A percentile compares a stretch with the other conserved stretches of the same genome.
Evolutionary conservation across 2,329 filamentous ascomycete genomes (phyloP).

Genomic region (Sporothrix curviconia): DNA sequence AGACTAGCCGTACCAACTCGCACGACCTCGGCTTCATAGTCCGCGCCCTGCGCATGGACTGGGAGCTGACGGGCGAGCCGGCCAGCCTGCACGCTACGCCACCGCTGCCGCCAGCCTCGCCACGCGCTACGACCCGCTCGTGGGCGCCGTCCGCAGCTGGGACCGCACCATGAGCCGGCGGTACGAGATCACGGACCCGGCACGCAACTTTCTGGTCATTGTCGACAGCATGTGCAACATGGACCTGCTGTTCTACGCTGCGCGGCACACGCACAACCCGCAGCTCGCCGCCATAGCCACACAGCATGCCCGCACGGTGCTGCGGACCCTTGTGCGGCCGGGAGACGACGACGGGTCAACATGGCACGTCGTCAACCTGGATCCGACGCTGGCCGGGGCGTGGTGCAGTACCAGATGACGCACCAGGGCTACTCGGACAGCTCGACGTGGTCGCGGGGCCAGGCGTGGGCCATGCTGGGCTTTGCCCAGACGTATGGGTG

Average conservation of each 20-base stretch:
- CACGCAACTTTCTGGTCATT: slow-evolving; percentile 34
- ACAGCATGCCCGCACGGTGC: slow-evolving; percentile 35
- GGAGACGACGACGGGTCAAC: slow-evolving; percentile 34
- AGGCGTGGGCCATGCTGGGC: slow-evolving; percentile 46
- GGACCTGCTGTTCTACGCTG: slow-evolving; percentile 32
- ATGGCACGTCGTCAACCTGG: slow-evolving; percentile 43
- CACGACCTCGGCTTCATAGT: slow-evolving; percentile 49
- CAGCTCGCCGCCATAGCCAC: slow-evolving; percentile 26
- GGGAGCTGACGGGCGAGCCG: slow-evolving; percentile 7
- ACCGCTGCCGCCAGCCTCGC: slow-evolving; percentile 37
- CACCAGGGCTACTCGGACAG: slow-evolving; percentile 40
- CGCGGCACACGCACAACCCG: slow-evolving; percentile 25
- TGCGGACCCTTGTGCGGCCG: slow-evolving; percentile 34
- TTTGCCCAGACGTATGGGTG: slow-evolving; percentile 44
- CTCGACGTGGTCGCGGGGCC: slow-evolving; percentile 46
- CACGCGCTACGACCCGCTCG: slow-evolving; percentile 35
- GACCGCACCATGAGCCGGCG: slow-evolving; percentile 31
- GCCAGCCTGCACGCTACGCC: neutral
- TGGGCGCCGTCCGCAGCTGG: slow-evolving; percentile 45
- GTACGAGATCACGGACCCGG: slow-evolving; percentile 27
- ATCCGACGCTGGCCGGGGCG: slow-evolving; percentile 34
- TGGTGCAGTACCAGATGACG: slow-evolving; percentile 38
- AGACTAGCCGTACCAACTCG: slow-evolving; percentile 40
- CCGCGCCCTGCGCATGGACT: slow-evolving; percentile 12
- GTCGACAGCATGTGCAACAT: slow-evolving; percentile 38